Evolutionary conservation across 371 early-diverging fungal genomes (phyloP), one percentile per base, ranked within the genome.

Genomic region (Lichtheimia corymbifera): DNA sequence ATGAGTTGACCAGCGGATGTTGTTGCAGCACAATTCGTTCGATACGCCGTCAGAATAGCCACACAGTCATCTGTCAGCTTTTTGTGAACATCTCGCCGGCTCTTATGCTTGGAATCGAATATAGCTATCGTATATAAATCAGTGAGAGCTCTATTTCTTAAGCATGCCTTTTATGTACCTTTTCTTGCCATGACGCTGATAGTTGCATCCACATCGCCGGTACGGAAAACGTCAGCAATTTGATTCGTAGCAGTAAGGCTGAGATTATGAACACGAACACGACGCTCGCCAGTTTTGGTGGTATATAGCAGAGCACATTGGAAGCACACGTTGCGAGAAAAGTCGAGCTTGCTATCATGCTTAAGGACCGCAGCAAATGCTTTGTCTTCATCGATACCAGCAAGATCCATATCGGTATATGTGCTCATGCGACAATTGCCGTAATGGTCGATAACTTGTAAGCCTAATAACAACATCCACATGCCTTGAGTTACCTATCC

Each of bases 361-460:
- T 92, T 92, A 62, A 98, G 71, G 14, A 87, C 72, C 5, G 92
- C 93, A 1, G 88, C 97, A 65, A 97, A 81, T 0, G 96, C 85
- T 69, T 93, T 93, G 47, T 93, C 90, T 45, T 92, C 84, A 66
- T 94, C 95, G 40, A 97, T 80, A n/a, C 94, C 95, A 2, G 92
- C 93, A 13, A 96, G 72, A 71, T 98, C 97, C 35, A 96, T 77
- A 68, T 98, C 99, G 0, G 96, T 94, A 42, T 86, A 83, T 68
- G 95, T 96, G 63, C 91, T 90, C 94, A 95, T 96, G 66, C 86
- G 87, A 72, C 97, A 91, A 77, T 95, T 96, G 55, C 99, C 99
- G 68, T 89, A 91, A 71, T 98, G 91, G 58, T 96, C 95, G n/a
- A 84, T 81, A 4, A 96, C 84, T 49, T 91, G 89, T 50, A 98